A percentile compares a stretch with the other conserved stretches of the same genome.
Evolutionary conservation across 1,139 yeast species (phyloP).

Genomic region (Candida dubliniensis): DNA sequence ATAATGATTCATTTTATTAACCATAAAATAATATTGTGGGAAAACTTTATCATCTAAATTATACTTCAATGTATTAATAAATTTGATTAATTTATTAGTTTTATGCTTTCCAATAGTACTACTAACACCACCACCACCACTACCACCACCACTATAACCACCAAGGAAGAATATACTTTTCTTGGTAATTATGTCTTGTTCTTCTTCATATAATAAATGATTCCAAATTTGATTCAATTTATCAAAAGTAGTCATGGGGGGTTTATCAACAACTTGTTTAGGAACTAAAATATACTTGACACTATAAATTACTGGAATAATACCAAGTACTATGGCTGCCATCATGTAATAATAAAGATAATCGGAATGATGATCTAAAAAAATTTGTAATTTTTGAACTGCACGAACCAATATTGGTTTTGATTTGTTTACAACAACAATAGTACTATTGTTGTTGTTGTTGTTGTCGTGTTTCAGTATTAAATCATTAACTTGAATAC

Average conservation of each 20-base stretch:
- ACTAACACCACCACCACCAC: not conserved
- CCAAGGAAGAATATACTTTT: conserved; percentile 8
- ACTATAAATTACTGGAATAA: conserved; percentile 8
- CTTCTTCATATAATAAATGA: conserved; percentile 16
- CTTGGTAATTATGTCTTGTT: conserved; percentile 11
- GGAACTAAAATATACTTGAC: conserved; percentile 4
- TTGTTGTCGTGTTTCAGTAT: not conserved
- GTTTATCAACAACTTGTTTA: conserved; percentile 1
- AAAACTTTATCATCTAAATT: not conserved
- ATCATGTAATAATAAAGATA: conserved; percentile 20
- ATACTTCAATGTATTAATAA: conserved; percentile 1
- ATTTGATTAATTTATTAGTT: conserved; percentile 9
- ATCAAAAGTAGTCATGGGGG: conserved; percentile 11
- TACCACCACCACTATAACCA: not conserved
- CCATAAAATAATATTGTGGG: not conserved
- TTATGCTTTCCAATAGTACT: conserved; percentile 1
- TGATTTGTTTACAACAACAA: not conserved
- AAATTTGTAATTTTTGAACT: conserved; percentile 12
- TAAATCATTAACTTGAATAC: not conserved
- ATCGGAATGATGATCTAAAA: conserved; percentile 21
- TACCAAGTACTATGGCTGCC: conserved; percentile 12
- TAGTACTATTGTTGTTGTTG: not conserved
- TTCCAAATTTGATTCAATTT: conserved; percentile 14
- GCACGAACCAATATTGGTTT: conserved; percentile 2
- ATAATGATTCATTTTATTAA: not conserved